phyloP scores from a whole-genome alignment of 352 stramenopile species.

The Pythium utonaiense region DNA sequence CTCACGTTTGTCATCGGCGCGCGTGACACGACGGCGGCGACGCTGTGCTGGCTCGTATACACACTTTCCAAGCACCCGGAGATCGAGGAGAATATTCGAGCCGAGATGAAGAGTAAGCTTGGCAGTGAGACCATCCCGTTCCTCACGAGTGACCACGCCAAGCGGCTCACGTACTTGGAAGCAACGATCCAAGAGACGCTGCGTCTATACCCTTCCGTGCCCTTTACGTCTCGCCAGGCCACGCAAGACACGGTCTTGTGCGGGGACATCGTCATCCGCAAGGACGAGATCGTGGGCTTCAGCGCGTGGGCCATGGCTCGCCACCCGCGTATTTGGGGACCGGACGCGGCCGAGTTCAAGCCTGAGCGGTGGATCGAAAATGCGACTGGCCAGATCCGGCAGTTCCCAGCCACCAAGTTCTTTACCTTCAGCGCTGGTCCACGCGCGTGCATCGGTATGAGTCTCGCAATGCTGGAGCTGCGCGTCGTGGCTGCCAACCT shows the following conservation, averaged over 20 bases:
- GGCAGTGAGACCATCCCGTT: slow-evolving; percentile 8
- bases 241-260: slow-evolving; percentile 50
- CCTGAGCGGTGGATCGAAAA: slow-evolving; percentile 53
- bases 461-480: slow-evolving; percentile 44
- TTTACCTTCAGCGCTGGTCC: slow-evolving; percentile 38
- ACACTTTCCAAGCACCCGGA: slow-evolving; percentile 62
- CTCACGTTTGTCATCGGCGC: slow-evolving; percentile 67
- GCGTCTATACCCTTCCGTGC: slow-evolving; percentile 55
- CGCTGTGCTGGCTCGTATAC: slow-evolving; percentile 68
- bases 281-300: slow-evolving; percentile 25
- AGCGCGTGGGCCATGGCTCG: slow-evolving; percentile 31
- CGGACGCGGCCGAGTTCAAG: slow-evolving; percentile 49
- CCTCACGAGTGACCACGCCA: slow-evolving; percentile 41
- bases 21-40: slow-evolving; percentile 65
- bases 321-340: slow-evolving; percentile 33
- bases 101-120: slow-evolving; percentile 38
- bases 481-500: slow-evolving; percentile 13
- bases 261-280: slow-evolving; percentile 19
- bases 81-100: slow-evolving; percentile 37
- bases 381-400: neutral
- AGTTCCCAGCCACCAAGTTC: slow-evolving; percentile 17
- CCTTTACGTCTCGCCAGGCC: slow-evolving; percentile 49
- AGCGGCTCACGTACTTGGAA: slow-evolving; percentile 50
- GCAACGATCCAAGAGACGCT: slow-evolving; percentile 58
- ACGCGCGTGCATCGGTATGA: slow-evolving; percentile 41